Evolutionary conservation across 108 stramenopile genomes (phyloP).

Genomic region (Cyclostephanos invisitatus): DNA sequence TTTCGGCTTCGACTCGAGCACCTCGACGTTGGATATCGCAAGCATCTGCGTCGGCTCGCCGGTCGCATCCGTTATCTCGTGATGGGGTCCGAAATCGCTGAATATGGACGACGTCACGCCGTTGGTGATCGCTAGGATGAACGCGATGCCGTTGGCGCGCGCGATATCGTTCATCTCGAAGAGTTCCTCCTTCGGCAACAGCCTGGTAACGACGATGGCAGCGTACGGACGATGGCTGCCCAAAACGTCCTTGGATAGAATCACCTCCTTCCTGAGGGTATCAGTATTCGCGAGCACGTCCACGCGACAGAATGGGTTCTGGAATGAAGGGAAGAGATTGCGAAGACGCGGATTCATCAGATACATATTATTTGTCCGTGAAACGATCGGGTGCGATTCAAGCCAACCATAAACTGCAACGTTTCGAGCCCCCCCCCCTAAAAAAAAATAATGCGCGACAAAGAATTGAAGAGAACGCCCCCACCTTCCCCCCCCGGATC

Average conservation of each 20-base stretch:
- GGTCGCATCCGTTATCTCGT: constrained; percentile 54
- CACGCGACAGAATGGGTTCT: constrained; percentile 58
- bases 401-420: too few species aligned
- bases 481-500: too few species aligned
- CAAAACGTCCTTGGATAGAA: constrained; percentile 33
- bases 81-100: constrained; percentile 43
- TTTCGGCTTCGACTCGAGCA: constrained; percentile 41
- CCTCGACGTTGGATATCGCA: constrained; percentile 48
- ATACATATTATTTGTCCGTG: too few species aligned
- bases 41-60: constrained; percentile 56
- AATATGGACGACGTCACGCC: constrained; percentile 52
- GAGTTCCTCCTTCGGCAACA: constrained; percentile 38
- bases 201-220: constrained; percentile 48
- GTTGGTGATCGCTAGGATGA: constrained; percentile 47
- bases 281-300: constrained; percentile 28
- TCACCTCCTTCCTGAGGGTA: constrained; percentile 8
- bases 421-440: too few species aligned
- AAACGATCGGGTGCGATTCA: too few species aligned
- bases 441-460: too few species aligned
- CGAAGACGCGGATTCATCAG: too few species aligned
- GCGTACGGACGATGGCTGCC: constrained; percentile 35
- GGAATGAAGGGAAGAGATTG: neutral
- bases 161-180: constrained; percentile 37
- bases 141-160: constrained; percentile 42
- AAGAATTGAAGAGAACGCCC: too few species aligned